A percentile compares a stretch with the other conserved stretches of the same genome.
These are phyloP conservation scores for Acer negundo DNA, from an alignment of 345 rosid species.

Conservation along the genomic window DNA sequence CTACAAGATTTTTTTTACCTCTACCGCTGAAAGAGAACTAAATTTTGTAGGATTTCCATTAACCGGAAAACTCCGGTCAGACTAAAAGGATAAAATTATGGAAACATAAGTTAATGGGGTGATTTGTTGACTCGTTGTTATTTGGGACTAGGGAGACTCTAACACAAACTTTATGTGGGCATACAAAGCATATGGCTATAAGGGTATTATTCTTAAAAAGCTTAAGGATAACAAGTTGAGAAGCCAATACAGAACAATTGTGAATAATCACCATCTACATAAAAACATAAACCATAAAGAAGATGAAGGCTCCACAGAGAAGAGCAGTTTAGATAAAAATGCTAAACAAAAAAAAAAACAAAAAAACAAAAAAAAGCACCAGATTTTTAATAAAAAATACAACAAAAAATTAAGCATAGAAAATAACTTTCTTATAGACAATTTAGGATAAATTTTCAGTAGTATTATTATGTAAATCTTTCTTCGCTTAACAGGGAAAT, in stretches of 20 bases:
- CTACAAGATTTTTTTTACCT: neutral
- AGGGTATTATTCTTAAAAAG: neutral
- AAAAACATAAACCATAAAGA: neutral
- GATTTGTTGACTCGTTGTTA: neutral
- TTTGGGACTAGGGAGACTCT: neutral
- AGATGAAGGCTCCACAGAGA: neutral
- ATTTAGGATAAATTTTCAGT: neutral
- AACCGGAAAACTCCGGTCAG: neutral
- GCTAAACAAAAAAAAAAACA: neutral
- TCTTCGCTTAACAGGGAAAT: neutral
- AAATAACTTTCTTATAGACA: neutral
- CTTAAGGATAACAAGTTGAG: neutral
- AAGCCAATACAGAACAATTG: neutral
- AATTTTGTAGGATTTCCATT: neutral
- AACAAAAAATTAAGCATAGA: neutral
- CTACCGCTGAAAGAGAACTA: neutral
- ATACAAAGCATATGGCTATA: neutral
- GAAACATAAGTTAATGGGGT: neutral
- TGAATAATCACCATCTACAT: neutral
- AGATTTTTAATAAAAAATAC: too few species aligned
- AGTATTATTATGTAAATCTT: neutral
- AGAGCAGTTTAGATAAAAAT: neutral
- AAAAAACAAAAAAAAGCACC: too few species aligned
- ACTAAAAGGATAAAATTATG: neutral
- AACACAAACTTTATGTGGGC: neutral